A percentile compares a stretch with the other conserved stretches of the same genome.
Conservation (phyloP, 2,329 filamentous ascomycete genomes). For the Calonectria crousiana region DNA sequence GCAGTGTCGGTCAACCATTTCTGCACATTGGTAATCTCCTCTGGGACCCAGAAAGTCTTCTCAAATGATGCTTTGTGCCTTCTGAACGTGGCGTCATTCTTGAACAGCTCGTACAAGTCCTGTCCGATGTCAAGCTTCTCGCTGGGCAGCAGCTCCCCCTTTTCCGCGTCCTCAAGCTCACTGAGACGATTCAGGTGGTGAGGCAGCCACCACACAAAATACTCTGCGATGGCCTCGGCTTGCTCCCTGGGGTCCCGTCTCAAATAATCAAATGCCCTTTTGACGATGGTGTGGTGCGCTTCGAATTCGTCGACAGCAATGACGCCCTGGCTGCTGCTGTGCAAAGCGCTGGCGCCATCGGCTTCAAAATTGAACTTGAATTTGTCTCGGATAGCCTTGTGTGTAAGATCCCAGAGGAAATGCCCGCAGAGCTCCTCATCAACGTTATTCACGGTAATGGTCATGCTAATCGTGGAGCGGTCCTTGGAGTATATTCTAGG, state of each 20-base stretch:
- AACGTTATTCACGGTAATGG: neutral
- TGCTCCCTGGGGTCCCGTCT: neutral
- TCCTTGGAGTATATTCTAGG: neutral
- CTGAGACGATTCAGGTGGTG: neutral
- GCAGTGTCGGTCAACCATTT: neutral
- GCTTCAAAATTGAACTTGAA: slow-evolving; percentile 2
- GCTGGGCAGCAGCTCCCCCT: neutral
- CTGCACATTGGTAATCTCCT: neutral
- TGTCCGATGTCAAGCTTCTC: neutral
- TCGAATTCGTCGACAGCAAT: neutral
- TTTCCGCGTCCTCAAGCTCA: neutral
- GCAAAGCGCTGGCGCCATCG: neutral
- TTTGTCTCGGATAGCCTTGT: neutral
- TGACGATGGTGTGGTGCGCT: neutral
- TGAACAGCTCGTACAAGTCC: neutral
- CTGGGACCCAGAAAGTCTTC: neutral
- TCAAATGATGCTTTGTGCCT: neutral
- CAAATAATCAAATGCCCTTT: neutral
- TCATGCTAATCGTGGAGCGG: neutral
- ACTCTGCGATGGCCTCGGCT: neutral
- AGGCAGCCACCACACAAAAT: neutral
- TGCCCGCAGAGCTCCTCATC: neutral
- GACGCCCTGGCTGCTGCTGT: neutral
- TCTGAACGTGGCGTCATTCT: neutral
- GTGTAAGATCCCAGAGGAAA: neutral